Evolutionary conservation across 176 grass and related monocot genomes (phyloP).

Genomic region (Tillandsia leiboldiana): DNA sequence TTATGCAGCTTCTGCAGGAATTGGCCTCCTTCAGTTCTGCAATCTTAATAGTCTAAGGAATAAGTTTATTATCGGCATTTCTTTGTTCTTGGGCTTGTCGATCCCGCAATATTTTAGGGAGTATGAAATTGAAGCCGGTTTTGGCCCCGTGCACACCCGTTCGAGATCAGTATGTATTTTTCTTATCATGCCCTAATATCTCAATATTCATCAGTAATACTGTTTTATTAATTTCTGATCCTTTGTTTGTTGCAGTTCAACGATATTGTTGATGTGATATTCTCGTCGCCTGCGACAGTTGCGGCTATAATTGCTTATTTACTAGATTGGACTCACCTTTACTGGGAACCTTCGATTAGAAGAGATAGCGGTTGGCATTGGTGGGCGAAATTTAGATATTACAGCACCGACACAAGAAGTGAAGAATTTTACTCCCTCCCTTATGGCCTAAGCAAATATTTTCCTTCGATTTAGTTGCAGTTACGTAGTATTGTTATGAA

Average conservation of each 20-base stretch:
- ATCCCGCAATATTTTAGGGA: conserved; percentile 74
- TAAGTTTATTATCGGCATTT: conserved; percentile 80
- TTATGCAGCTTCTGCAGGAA: conserved; percentile 62
- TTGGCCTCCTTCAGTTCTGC: conserved; percentile 83
- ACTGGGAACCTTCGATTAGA: conserved; percentile 37
- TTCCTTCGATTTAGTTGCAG: conserved; percentile 56
- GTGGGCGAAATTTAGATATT: conserved; percentile 73
- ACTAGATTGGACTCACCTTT: conserved; percentile 57
- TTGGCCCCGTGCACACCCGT: conserved; percentile 60
- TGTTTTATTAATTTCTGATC: conserved; percentile 12
- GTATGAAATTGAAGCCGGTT: conserved; percentile 55
- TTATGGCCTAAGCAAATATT: conserved; percentile 77
- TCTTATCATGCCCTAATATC: background rate
- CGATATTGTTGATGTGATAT: conserved; percentile 82
- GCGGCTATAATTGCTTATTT: conserved; percentile 74
- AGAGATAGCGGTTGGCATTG: conserved; percentile 73
- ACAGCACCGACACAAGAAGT: conserved; percentile 42
- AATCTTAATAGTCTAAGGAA: conserved; percentile 77
- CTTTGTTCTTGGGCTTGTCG: conserved; percentile 77
- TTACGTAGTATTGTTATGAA: background rate
- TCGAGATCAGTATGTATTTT: conserved; percentile 36
- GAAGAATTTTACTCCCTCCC: conserved; percentile 91
- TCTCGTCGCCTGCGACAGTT: conserved; percentile 79
- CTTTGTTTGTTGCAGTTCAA: conserved; percentile 57
- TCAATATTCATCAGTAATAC: background rate